phyloP scores from a whole-genome alignment of 1,139 yeast species.

The Debaryomycetaceae sp. region DNA sequence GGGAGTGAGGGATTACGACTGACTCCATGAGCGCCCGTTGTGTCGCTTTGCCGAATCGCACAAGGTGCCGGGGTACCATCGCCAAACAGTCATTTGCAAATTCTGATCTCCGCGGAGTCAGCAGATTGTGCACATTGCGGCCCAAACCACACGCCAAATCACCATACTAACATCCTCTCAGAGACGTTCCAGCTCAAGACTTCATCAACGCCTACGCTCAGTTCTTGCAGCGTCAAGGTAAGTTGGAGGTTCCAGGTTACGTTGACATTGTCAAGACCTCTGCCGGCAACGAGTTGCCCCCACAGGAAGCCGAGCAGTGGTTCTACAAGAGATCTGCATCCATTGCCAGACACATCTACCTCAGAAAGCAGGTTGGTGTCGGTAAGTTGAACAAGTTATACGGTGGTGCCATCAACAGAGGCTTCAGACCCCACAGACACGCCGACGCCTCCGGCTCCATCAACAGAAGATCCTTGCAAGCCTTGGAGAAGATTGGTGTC shows the following conservation, averaged over 20 bases:
- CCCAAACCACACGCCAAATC: too few species aligned
- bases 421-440: constrained; percentile 98
- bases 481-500: constrained; percentile 97
- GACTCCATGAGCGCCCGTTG: too few species aligned
- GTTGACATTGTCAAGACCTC: constrained; percentile 99
- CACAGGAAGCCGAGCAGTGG: constrained; percentile 99
- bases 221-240: constrained; percentile 99
- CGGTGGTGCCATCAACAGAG: constrained; percentile 99
- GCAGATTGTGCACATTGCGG: too few species aligned
- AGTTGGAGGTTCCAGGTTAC: constrained; percentile 99
- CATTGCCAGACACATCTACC: constrained; percentile 99
- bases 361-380: constrained; percentile 99
- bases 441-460: constrained; percentile 98
- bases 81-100: too few species aligned
- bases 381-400: constrained; percentile 98
- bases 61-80: too few species aligned
- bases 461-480: constrained; percentile 97
- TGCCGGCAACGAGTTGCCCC: constrained; percentile 98
- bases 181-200: constrained; percentile 99
- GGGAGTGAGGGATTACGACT: too few species aligned
- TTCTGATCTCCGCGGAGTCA: too few species aligned
- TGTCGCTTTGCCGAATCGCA: too few species aligned
- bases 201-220: constrained; percentile 99
- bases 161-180: constrained; percentile 36
- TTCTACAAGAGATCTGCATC: constrained; percentile 99